Conservation (phyloP, 208 protist species). For the Crithidia sp. region DNA sequence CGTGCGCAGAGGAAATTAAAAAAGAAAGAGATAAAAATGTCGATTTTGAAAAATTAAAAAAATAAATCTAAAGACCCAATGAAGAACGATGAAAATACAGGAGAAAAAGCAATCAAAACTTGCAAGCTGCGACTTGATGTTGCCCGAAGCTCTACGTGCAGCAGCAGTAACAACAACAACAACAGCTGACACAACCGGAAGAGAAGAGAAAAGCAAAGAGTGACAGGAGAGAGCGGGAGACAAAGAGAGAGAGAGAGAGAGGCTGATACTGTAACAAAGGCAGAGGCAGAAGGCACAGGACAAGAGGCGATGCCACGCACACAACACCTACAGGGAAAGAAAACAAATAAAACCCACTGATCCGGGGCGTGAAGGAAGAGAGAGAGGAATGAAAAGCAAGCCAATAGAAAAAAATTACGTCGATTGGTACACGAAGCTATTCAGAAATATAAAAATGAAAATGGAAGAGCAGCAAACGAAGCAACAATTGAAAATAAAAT, state of each 20-base stretch:
- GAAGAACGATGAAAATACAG: background rate
- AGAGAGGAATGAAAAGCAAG: background rate
- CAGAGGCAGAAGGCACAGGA: background rate
- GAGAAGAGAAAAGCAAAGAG: too few species aligned
- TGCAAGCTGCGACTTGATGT: too few species aligned
- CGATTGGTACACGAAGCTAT: too few species aligned
- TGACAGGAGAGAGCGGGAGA: background rate
- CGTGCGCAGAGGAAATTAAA: background rate
- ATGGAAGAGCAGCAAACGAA: too few species aligned
- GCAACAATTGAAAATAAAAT: conserved; percentile 1
- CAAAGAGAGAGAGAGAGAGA: background rate
- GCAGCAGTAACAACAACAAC: too few species aligned
- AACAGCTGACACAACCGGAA: too few species aligned
- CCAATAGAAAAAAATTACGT: background rate
- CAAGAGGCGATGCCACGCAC: too few species aligned
- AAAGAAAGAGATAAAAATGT: background rate
- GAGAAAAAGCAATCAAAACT: background rate
- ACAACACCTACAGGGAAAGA: background rate
- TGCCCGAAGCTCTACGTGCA: too few species aligned
- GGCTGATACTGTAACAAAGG: background rate
- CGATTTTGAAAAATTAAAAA: conserved; percentile 1
- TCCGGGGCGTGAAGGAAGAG: background rate
- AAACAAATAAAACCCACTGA: background rate
- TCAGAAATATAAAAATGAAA: too few species aligned
- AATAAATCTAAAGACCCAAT: background rate